Base-by-base conservation (phyloP, 345 rosid species). In the Citrus hindsii region DNA sequence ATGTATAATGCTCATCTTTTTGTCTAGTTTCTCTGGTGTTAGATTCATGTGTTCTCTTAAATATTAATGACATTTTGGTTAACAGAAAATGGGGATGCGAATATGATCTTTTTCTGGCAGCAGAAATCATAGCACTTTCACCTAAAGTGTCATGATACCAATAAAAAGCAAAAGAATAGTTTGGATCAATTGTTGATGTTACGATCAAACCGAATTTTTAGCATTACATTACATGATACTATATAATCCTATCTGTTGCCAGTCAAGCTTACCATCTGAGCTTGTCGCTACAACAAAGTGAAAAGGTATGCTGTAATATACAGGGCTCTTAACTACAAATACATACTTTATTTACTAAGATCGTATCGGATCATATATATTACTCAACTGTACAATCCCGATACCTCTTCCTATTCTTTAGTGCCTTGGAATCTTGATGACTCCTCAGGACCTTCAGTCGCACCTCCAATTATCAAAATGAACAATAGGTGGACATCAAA, bases 371-470 rank as follows among this genome's bases (percentile, higher is more conserved):
- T 60, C 58, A 46, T 38, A 12, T 61, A 62, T 48, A 48, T 56
- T 66, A 71, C 69, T 78, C 67, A 35, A 22, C 89, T 81, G 85
- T 83, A 88, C 40, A 78, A 77, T 65, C 66, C 48, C 56, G 32
- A 77, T 62, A 79, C 68, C 76, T 65, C 74, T 69, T 53, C 12
- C 53, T 28, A 1, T 60, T 69, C 69, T 69, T 77, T 24, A 35
- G 60, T 32, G 71, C 77, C 76, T 69, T 38, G 7, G 51, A 56
- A 28, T 48, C 67, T 60, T 7, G 32, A 37, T 46, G 68, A 48
- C 67, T 75, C 48, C 63, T 30, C 7, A 10, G 67, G 77, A 74
- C 77, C 37, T 61, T 61, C 48, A 40, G 51, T 74, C 79, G 28
- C 21, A 64, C 67, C 53, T 63, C 59, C 37, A 12, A 25, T 35